Base-by-base conservation (phyloP, 2,329 filamentous ascomycete genomes). In the Fusarium globosum region DNA sequence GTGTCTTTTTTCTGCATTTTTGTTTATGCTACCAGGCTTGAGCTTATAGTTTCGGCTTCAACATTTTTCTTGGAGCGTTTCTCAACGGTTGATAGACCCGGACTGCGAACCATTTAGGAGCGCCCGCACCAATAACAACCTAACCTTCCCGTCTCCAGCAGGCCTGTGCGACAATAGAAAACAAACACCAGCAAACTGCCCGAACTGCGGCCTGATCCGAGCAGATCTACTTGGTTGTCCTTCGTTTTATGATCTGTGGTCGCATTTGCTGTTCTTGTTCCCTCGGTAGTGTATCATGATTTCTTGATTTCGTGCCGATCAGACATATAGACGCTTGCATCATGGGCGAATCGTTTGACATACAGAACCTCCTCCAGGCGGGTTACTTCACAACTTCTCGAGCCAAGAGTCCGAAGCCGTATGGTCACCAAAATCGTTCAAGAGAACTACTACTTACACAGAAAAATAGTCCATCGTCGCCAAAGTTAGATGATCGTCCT, bases 371-470 rank as follows among this genome's bases (percentile, higher is more conserved):
- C 69, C 82, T 89, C 42, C 80, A 84, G 72, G 86, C 85, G 73
- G 87, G 87, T 61, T 86, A 85, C 65, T 89, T 86, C 78, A 85
- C 82, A 71, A 87, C 85, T 38, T 83, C 86, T 14, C 83, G 86
- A 71, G 82, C 83, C 42, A 80, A 77, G 62, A 80, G 76, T 61
- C 73, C 78, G 53, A 75, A 72, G 49, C 74, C 73, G 81, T 82
- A 71, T 49, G 78, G 72, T 39, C 42, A 46, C 45, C 39, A 35
- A 36, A 18, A 23, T n/a, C 30, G 14, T 35, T 39, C 28, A 18
- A 67, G 14, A 38, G 39, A 53, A 60, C 20, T 7, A 38, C 21
- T 59, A 35, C 77, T 78, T 45, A 78, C 66, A 59, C n/a, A 21
- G 26, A 8, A n/a, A 48, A 53, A 30, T 42, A 78, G 77, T 35